Conservation (phyloP, 129 eudicot species). For the Glebionis coronaria region DNA sequence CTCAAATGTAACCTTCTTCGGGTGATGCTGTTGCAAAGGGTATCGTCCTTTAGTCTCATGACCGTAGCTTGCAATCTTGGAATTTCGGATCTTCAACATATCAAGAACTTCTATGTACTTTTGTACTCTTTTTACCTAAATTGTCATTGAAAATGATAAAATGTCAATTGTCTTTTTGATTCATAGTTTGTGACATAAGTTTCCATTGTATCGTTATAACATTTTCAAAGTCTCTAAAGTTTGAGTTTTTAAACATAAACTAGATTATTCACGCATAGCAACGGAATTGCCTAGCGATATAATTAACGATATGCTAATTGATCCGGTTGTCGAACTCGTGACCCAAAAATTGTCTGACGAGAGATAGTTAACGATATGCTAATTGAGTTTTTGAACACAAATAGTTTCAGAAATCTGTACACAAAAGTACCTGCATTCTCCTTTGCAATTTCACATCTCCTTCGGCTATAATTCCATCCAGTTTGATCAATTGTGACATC, state of each 20-base stretch:
- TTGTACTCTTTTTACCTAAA: slow-evolving; percentile 83
- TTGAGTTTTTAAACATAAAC: no score
- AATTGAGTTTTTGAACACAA: background rate
- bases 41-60: slow-evolving; percentile 26
- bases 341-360: no score
- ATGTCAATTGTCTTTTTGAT: background rate
- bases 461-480: slow-evolving; percentile 79
- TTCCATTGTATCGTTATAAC: background rate
- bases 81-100: slow-evolving; percentile 55
- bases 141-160: background rate
- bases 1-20: slow-evolving; percentile 26
- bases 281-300: no score
- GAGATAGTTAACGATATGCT: no score
- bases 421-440: slow-evolving; percentile 58
- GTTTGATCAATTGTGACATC: slow-evolving; percentile 73
- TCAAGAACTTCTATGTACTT: slow-evolving; percentile 78
- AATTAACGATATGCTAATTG: no score
- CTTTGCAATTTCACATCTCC: slow-evolving; percentile 75
- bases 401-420: background rate
- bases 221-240: no score
- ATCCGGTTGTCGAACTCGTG: no score
- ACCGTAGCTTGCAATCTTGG: slow-evolving; percentile 24
- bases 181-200: background rate
- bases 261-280: no score
- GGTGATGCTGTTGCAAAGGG: slow-evolving; percentile 28